Evolutionary conservation across 768 basidiomycete species (phyloP), one percentile per base, ranked within the genome.

Genomic region (Mycena haematopus): DNA sequence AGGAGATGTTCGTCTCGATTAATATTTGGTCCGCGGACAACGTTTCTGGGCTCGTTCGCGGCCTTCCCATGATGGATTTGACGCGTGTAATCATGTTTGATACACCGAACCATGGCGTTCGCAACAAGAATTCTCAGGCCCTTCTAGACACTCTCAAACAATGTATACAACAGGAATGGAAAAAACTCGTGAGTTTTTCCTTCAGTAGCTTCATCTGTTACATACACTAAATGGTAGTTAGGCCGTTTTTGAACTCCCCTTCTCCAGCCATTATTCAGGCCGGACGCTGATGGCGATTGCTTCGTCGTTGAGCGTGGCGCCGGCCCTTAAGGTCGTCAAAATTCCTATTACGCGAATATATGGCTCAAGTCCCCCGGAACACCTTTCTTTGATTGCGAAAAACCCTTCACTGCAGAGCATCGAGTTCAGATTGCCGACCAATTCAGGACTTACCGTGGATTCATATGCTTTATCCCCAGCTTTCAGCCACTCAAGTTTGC

Each of bases 21-120:
- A 42, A 55, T 17, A 57, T 66, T 17, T 52, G 56, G 59, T 64
- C 66, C 13, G 42, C 52, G 3, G 66, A 68, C 25, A 65, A 55
- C 31, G 65, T 68, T 25, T 44, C 52, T 1, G 65, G 64, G 11
- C 46, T 68, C 2, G 36, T 58, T 22, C 38, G 56, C 1, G 64
- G 54, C 19, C 52, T 69, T 29, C 65, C 65, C 5, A 50, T 25
- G 42, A 44, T 67, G 47, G 61, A 65, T 15, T 66, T 62, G 15
- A 57, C 50, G 14, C 65, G 63, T 19, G 57, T 69, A 31, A 52
- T 71, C 9, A 1, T 66, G 4, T 35, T n/a, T 15, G 61, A 66
- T 51, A 10, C 36, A 27, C 36, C 15, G 3, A 6, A 56, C 24
- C 19, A 35, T 11, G 11, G 9, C 27, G 9, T 11, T 3, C 35